Base-by-base conservation (phyloP, 495 filamentous ascomycete genomes). In the Aspergillus haitiensis region DNA sequence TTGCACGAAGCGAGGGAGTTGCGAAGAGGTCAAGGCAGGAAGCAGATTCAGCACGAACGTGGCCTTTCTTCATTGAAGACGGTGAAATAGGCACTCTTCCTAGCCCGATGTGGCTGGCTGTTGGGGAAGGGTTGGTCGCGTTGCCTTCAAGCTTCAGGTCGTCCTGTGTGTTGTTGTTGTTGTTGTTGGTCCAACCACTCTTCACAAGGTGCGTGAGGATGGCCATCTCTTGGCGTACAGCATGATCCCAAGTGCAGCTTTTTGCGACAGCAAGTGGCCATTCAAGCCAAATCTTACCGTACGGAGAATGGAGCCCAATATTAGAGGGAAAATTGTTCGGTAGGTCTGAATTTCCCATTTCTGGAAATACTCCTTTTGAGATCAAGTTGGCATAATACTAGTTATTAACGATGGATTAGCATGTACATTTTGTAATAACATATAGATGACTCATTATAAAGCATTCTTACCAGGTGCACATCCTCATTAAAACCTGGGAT, bases 381-480 rank as follows among this genome's bases (percentile, higher is more conserved):
- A 74, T 70, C 44, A 72, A 53, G 16, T 59, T 52, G n/a, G 68
- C 64, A 31, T 71, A 74, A 47, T 69, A 67, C 71, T 74, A 58
- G 21, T 27, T 27, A 27, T 27, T 27, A 31, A 33, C 15, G 42
- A 39, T 6, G 12, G 13, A 27, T 58, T 21, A 57, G 56, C 16
- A 51, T 53, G 6, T 10, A 10, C 10, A 18, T 6, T 16, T 47
- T 27, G 15, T 47, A 21, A 47, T 47, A 9, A 9, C 7, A 47
- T 47, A 9, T 9, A 5, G n/a, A 46, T 33, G 37, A 31, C 13
- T 10, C n/a, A 27, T 12, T 27, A 12, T 36, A 15, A 39, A 16
- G 21, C 42, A 33, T 37, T n/a, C 69, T 54, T 60, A 75, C 70
- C 67, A 68, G 50, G 55, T 71, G 57, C 7, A 64, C 64, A 36